Percentiles rank a stretch among this genome's conserved stretches.
Evolutionary conservation across 2,329 filamentous ascomycete genomes (phyloP).

Genomic region (Pseudogymnoascus sp.): DNA sequence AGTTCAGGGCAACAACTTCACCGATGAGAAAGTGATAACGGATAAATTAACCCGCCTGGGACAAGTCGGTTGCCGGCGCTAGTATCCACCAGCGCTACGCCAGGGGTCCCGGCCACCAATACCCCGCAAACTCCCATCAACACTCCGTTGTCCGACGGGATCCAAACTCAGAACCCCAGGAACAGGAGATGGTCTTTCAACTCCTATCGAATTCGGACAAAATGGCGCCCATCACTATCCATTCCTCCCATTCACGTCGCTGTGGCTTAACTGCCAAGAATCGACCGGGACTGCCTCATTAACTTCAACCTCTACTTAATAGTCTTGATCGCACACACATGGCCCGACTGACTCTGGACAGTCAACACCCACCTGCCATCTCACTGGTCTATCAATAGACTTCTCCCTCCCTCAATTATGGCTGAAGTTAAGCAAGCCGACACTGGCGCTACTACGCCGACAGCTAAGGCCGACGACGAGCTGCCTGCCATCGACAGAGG

Average conservation of each 20-base stretch:
- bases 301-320: background rate
- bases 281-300: background rate
- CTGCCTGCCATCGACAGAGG: background rate
- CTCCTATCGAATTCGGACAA: background rate
- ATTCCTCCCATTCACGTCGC: background rate
- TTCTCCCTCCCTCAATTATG: background rate
- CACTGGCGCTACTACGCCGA: background rate
- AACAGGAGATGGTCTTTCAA: background rate
- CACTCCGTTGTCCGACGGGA: background rate
- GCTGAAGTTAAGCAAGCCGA: background rate
- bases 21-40: background rate
- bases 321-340: background rate
- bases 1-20: background rate
- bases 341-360: background rate
- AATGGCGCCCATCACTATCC: background rate
- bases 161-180: background rate
- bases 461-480: background rate
- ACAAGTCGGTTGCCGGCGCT: background rate
- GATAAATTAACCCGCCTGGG: slow-evolving; percentile 1
- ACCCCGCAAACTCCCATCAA: background rate
- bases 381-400: background rate
- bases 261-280: background rate
- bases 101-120: background rate
- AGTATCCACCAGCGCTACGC: background rate
- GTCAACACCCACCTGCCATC: background rate